Conservation (phyloP, 2,329 filamentous ascomycete species). For the Tolypocladium album region DNA sequence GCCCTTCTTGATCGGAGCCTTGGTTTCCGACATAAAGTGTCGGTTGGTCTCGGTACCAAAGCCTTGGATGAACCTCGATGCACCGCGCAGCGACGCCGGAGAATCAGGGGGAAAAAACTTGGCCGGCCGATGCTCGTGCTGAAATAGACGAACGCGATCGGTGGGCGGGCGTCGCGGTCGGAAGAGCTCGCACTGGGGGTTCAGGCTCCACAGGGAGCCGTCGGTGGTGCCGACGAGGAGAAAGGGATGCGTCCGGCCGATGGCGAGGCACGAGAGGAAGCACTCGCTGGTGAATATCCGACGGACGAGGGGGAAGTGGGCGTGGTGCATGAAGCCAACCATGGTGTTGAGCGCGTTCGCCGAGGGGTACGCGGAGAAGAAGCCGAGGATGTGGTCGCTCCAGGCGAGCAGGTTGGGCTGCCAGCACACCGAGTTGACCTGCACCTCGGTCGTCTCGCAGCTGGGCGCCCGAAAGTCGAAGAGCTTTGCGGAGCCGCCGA, state of each 20-base stretch:
- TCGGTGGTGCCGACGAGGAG: conserved; percentile 42
- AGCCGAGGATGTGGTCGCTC: conserved; percentile 45
- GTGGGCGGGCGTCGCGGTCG: conserved; percentile 19
- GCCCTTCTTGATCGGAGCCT: conserved; percentile 23
- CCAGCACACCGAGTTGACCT: conserved; percentile 37
- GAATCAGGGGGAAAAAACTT: conserved; percentile 16
- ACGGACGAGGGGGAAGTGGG: conserved; percentile 41
- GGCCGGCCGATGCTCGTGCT: conserved; percentile 40
- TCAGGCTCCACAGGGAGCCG: conserved; percentile 39
- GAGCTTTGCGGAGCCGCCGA: conserved; percentile 41
- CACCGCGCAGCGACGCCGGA: conserved; percentile 27
- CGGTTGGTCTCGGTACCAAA: conserved; percentile 39
- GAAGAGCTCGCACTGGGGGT: conserved; percentile 26
- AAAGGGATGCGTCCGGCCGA: conserved; percentile 41
- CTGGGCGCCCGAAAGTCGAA: conserved; percentile 42
- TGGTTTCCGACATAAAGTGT: conserved; percentile 30
- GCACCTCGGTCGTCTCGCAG: conserved; percentile 41
- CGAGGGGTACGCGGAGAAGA: conserved; percentile 40
- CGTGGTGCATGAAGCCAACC: conserved; percentile 40
- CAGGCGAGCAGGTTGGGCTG: conserved; percentile 43
- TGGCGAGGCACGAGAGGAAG: conserved; percentile 37
- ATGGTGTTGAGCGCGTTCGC: conserved; percentile 41
- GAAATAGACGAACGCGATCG: conserved; percentile 31
- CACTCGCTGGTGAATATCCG: conserved; percentile 40
- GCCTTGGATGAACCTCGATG: conserved; percentile 39